Evolutionary conservation across 179 eudicot species (phyloP), one percentile per base, ranked within the genome.

Genomic region (Beta corolliflora): DNA sequence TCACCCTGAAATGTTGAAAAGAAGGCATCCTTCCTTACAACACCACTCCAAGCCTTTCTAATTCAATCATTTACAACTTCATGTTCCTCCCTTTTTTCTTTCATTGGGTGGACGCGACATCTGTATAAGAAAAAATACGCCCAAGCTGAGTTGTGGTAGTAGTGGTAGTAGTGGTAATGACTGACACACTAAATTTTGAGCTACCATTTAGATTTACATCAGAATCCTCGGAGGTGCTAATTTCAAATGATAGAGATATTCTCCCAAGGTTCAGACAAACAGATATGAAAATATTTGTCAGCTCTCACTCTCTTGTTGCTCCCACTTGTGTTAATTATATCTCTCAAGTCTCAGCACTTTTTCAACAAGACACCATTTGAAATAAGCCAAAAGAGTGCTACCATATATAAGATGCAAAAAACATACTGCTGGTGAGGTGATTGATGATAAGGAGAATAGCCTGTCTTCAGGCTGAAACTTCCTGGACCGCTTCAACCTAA

Each of bases 391-490:
- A 77, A 55, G 8, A 36, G 63, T 18, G 45, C 10, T 63, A 55
- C 36, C 75, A 54, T n/a, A 74, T 16, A 21, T 69, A 61, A 61
- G 67, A 73, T 54, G 48, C 19, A 80, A 77, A 59, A 83, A 83
- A 84, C 92, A 76, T 90, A 95, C 99, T 71, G 99, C 99, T 31
- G 95, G 99, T 66, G 99, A 95, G 84, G 94, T 91, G 84, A 91
- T 88, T 44, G 99, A 95, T 69, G 99, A 95, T 75, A 95, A 87
- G 61, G 99, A 95, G 73, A 95, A 95, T 50, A 93, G 91, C 85
- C 99, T 91, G 88, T 95, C 99, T 86, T 92, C 99, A 9, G 98
- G 97, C 79, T 92, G 98, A 84, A 95, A 93, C 85, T 95, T 95
- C 89, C 97, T 86, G 15, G 97, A 90, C 41, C 99, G 90, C 86